Conservation (phyloP, 169 alveolate species). For the Fabrea salina region DNA sequence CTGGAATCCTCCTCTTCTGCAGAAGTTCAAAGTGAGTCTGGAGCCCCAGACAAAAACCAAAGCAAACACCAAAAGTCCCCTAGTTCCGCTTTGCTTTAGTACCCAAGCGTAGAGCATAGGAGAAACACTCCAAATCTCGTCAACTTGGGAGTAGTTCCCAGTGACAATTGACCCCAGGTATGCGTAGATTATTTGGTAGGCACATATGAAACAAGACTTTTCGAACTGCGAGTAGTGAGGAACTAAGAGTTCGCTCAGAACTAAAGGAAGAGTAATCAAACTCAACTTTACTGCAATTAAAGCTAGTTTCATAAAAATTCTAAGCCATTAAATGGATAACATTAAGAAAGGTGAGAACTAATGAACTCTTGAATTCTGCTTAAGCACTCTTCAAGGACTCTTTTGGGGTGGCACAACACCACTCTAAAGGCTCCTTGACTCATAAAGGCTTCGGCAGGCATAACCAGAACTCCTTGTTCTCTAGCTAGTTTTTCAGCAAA, state of each 20-base stretch:
- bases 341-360: background rate
- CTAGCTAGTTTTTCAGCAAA: conserved; percentile 4
- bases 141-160: background rate
- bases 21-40: background rate
- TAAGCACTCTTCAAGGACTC: conserved; percentile 15
- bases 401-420: background rate
- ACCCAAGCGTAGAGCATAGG: background rate
- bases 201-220: background rate
- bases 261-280: background rate
- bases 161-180: background rate
- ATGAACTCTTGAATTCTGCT: background rate
- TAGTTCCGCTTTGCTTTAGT: background rate
- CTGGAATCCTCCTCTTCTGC: conserved; percentile 14
- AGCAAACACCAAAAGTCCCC: background rate
- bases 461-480: conserved; percentile 24
- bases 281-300: no score
- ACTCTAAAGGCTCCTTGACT: background rate
- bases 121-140: background rate
- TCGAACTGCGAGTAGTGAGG: background rate
- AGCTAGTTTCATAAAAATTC: no score
- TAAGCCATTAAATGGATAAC: background rate
- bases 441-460: conserved; percentile 28
- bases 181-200: background rate
- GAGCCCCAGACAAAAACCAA: background rate
- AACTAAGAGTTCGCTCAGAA: background rate